phyloP scores from a whole-genome alignment of 192 early-diverging fungal genomes.

The Pecoramyces ruminantium region DNA sequence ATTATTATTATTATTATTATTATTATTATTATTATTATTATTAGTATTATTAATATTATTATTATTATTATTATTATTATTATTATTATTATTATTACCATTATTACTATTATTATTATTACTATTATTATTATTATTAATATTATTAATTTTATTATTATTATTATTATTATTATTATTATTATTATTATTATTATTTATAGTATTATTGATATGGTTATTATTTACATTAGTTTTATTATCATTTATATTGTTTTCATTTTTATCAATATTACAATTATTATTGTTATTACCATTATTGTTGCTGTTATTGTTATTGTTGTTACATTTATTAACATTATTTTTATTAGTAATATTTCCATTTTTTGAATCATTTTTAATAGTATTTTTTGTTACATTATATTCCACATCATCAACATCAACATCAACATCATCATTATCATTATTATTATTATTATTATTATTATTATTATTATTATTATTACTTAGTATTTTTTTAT shows the following conservation, averaged over 20 bases:
- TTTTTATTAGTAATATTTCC: too few species aligned
- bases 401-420: too few species aligned
- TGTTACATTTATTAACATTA: not conserved
- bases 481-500: not conserved
- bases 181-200: not conserved
- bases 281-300: not conserved
- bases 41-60: not conserved
- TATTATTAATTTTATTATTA: not conserved
- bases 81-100: not conserved
- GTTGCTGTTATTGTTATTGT: not conserved
- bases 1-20: not conserved
- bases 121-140: not conserved
- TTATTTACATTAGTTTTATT: not conserved
- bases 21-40: not conserved
- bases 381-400: too few species aligned
- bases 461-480: not conserved
- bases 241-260: not conserved
- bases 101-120: not conserved
- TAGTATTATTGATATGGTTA: not conserved
- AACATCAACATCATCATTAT: too few species aligned
- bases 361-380: too few species aligned
- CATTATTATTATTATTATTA: too few species aligned
- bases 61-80: not conserved
- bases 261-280: not conserved
- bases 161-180: not conserved